Conservation (phyloP, 495 filamentous ascomycete species). For the Terfezia boudieri region DNA sequence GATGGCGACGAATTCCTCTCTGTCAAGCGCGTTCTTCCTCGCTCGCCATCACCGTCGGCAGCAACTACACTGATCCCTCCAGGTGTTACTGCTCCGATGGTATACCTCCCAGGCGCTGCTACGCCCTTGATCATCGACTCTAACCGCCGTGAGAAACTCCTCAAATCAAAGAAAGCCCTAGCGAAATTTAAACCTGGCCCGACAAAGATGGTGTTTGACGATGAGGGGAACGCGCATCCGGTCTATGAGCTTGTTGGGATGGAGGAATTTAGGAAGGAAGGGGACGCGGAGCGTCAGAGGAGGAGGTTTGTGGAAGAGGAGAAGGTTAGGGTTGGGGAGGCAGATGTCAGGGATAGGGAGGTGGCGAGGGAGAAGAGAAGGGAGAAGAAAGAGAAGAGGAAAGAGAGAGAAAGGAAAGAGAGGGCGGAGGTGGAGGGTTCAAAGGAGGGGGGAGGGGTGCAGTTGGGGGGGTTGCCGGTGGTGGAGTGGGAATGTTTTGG, state of each 20-base stretch:
- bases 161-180: conserved; percentile 84
- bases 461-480: conserved; percentile 1
- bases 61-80: conserved; percentile 19
- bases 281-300: conserved; percentile 51
- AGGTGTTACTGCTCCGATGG: conserved; percentile 18
- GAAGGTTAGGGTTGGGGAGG: conserved; percentile 42
- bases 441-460: conserved; percentile 29
- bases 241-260: conserved; percentile 76
- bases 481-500: conserved; percentile 16
- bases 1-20: conserved; percentile 64
- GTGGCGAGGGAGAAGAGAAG: conserved; percentile 53
- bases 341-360: conserved; percentile 64
- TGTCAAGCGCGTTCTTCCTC: conserved; percentile 47
- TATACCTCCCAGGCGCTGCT: conserved; percentile 32
- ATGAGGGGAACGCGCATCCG: conserved; percentile 63
- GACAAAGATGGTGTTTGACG: conserved; percentile 71
- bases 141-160: conserved; percentile 74
- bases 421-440: conserved; percentile 19
- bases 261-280: conserved; percentile 47
- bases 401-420: conserved; percentile 21
- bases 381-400: conserved; percentile 73
- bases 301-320: conserved; percentile 55
- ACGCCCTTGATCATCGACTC: conserved; percentile 58
- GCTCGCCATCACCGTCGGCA: conserved; percentile 28
- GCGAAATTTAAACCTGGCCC: conserved; percentile 69